Conservation (phyloP, 441 rosid genomes). For the Syzygium syzygioides region DNA sequence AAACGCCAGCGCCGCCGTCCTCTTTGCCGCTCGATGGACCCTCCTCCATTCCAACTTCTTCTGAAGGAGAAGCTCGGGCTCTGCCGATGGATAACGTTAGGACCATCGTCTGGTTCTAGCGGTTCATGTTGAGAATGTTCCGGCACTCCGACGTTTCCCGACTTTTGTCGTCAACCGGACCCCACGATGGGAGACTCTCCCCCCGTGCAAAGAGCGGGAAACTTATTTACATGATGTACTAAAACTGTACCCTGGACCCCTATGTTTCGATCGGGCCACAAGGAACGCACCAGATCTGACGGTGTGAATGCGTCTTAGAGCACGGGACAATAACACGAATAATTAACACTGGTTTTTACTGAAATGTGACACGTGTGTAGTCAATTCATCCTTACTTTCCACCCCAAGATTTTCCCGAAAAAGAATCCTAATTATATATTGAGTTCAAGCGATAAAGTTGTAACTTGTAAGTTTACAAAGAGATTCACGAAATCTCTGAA, state of each 20-base stretch:
- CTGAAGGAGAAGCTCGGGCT: background rate
- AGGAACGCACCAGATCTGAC: too few species aligned
- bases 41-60: slow-evolving; percentile 26
- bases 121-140: background rate
- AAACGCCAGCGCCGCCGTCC: slow-evolving; percentile 19
- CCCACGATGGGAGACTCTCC: background rate
- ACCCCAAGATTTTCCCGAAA: background rate
- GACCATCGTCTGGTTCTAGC: background rate
- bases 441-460: background rate
- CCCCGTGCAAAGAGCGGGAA: background rate
- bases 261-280: background rate
- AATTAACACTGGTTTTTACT: background rate
- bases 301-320: too few species aligned
- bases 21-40: slow-evolving; percentile 8
- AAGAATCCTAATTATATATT: background rate
- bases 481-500: background rate
- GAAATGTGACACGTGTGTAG: background rate
- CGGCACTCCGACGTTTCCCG: background rate
- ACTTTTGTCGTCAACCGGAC: background rate
- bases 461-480: background rate
- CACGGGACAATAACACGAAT: too few species aligned
- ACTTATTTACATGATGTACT: background rate
- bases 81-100: background rate
- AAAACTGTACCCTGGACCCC: background rate
- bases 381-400: background rate